Percentiles rank a stretch among this genome's conserved stretches.
phyloP scores from a whole-genome alignment of 345 rosid genomes.

The Salix brachista region DNA sequence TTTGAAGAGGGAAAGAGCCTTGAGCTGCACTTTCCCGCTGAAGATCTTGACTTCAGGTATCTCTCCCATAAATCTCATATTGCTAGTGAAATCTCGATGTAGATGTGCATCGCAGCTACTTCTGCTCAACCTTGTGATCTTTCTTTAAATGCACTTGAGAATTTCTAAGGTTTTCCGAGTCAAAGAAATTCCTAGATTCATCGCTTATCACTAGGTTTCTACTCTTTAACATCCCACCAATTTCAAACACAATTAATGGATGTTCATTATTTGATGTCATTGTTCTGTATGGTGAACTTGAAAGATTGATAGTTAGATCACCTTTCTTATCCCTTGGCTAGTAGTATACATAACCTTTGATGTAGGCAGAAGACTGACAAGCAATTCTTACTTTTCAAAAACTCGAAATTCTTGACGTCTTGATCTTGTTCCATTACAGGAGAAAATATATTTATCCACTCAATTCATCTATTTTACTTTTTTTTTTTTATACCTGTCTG shows the following conservation, averaged over 20 bases:
- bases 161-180: not conserved
- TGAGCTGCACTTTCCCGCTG: slow-evolving; percentile 95
- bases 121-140: not conserved
- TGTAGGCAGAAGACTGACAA: not conserved
- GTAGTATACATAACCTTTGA: not conserved
- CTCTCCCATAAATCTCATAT: not conserved
- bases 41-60: slow-evolving; percentile 98
- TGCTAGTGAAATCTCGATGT: not conserved
- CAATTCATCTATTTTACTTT: not conserved
- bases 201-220: not conserved
- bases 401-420: not conserved
- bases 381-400: not conserved
- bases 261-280: not conserved
- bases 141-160: not conserved
- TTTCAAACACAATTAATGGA: not conserved
- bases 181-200: not conserved
- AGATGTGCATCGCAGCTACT: not conserved
- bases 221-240: not conserved
- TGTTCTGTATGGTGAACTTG: not conserved
- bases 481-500: not conserved
- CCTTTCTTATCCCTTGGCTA: not conserved
- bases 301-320: not conserved
- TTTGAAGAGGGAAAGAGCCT: slow-evolving; percentile 93
- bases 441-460: not conserved
- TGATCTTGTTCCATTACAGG: not conserved